A percentile compares a stretch with the other conserved stretches of the same genome.
Evolutionary conservation across 306 rosid genomes (phyloP).

Genomic region (Prunus fruticosa): DNA sequence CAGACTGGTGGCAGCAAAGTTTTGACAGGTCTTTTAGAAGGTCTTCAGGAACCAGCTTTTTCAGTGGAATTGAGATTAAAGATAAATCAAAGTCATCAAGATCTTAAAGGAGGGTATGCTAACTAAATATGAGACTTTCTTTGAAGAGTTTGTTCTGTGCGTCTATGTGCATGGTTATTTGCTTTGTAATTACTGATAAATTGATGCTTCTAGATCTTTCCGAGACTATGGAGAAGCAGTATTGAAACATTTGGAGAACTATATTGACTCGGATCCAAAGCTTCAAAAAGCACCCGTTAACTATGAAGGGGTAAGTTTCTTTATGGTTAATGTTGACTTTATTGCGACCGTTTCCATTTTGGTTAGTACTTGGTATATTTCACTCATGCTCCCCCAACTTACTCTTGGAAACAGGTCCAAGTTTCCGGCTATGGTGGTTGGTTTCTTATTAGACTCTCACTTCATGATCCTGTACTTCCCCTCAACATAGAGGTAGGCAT

Average conservation of each 20-base stretch:
- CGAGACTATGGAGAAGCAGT: constrained; percentile 88
- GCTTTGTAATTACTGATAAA: constrained; percentile 34
- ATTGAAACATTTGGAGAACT: constrained; percentile 73
- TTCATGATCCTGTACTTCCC: constrained; percentile 97
- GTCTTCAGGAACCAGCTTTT: constrained; percentile 72
- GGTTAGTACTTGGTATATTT: constrained; percentile 14
- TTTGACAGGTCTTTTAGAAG: constrained; percentile 74
- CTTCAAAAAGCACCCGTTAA: constrained; percentile 81
- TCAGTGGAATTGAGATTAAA: constrained; percentile 80
- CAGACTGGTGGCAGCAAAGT: constrained; percentile 71
- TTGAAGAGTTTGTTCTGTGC: constrained; percentile 3
- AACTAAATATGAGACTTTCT: constrained; percentile 1
- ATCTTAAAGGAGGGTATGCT: constrained; percentile 81
- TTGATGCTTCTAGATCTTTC: constrained; percentile 60
- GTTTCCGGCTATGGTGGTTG: constrained; percentile 91
- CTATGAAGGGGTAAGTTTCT: constrained; percentile 74
- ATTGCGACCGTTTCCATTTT: neutral
- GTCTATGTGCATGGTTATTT: constrained; percentile 4
- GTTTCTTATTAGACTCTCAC: constrained; percentile 92
- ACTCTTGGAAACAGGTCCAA: constrained; percentile 56
- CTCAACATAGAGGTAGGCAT: constrained; percentile 85
- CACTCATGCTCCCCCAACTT: constrained; percentile 28
- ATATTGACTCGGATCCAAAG: constrained; percentile 46
- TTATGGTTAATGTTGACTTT: neutral
- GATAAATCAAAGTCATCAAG: constrained; percentile 80